A percentile compares a stretch with the other conserved stretches of the same genome.
These are phyloP conservation scores for Lasiosphaeria miniovina DNA, from an alignment of 495 filamentous ascomycete genomes.

Conservation along the genomic window DNA sequence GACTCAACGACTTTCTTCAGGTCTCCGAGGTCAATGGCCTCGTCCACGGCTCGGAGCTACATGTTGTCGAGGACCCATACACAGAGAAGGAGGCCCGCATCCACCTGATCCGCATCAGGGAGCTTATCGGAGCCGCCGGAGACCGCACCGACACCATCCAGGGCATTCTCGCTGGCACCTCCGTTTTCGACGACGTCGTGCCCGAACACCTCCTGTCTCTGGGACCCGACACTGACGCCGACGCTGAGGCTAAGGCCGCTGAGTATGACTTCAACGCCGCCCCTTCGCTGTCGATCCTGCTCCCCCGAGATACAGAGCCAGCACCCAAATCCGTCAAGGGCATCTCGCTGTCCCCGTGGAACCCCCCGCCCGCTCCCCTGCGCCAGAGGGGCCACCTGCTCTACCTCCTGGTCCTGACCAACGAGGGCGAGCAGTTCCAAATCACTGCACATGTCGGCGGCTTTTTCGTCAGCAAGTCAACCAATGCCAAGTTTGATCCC, in stretches of 20 bases:
- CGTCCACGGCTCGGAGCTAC: slow-evolving; percentile 67
- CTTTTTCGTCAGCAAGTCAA: slow-evolving; percentile 94
- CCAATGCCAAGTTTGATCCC: slow-evolving; percentile 89
- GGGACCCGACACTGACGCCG: not conserved
- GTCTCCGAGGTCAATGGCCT: slow-evolving; percentile 87
- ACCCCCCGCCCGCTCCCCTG: slow-evolving; percentile 87
- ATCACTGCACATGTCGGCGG: slow-evolving; percentile 91
- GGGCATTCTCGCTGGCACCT: slow-evolving; percentile 81
- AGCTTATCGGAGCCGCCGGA: slow-evolving; percentile 87
- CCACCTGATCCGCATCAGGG: slow-evolving; percentile 84
- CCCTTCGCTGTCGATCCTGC: slow-evolving; percentile 64
- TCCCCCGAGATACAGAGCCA: slow-evolving; percentile 60
- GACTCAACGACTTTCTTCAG: slow-evolving; percentile 93
- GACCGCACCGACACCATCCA: slow-evolving; percentile 85
- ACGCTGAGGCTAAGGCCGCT: slow-evolving; percentile 51
- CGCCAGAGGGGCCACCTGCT: slow-evolving; percentile 90
- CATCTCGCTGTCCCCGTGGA: slow-evolving; percentile 88
- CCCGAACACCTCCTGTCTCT: slow-evolving; percentile 23
- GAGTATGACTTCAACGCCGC: slow-evolving; percentile 73
- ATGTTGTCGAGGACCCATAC: slow-evolving; percentile 90
- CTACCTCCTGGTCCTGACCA: slow-evolving; percentile 83
- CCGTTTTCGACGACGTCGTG: slow-evolving; percentile 75
- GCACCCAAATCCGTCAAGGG: slow-evolving; percentile 86
- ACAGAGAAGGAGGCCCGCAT: slow-evolving; percentile 97
- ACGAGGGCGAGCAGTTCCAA: slow-evolving; percentile 88